Evolutionary conservation across 441 rosid genomes (phyloP).

Genomic region (Capsella rubella): DNA sequence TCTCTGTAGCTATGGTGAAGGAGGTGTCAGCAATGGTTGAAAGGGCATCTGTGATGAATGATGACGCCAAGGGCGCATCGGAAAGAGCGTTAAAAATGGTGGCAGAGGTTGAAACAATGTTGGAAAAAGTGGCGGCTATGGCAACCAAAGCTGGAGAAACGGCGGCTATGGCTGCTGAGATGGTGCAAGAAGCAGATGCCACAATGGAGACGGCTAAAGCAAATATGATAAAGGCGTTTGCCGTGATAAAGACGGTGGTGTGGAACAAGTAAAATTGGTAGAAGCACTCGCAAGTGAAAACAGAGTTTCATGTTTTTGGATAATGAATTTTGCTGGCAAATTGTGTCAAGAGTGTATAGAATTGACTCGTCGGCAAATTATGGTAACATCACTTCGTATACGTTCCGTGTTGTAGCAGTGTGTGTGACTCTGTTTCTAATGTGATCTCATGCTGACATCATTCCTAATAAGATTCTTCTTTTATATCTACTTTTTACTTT

Average conservation of each 20-base stretch:
- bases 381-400: no score
- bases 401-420: no score
- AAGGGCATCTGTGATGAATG: neutral
- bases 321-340: neutral
- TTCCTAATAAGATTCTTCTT: constrained; percentile 12
- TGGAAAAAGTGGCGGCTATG: neutral
- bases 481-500: neutral
- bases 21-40: neutral
- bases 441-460: constrained; percentile 22
- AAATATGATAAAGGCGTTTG: constrained; percentile 14
- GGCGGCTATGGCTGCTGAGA: constrained; percentile 11
- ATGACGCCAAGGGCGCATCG: neutral
- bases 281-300: neutral
- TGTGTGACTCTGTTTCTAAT: no score
- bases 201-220: constrained; percentile 13
- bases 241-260: neutral
- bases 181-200: constrained; percentile 27
- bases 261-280: constrained; percentile 22
- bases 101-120: constrained; percentile 12
- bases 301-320: neutral
- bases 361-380: no score
- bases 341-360: neutral
- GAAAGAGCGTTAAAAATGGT: neutral
- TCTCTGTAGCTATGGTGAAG: constrained; percentile 22
- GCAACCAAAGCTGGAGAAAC: neutral